phyloP scores from a whole-genome alignment of 2,329 filamentous ascomycete species.

The Corniculantispora saksenae region DNA sequence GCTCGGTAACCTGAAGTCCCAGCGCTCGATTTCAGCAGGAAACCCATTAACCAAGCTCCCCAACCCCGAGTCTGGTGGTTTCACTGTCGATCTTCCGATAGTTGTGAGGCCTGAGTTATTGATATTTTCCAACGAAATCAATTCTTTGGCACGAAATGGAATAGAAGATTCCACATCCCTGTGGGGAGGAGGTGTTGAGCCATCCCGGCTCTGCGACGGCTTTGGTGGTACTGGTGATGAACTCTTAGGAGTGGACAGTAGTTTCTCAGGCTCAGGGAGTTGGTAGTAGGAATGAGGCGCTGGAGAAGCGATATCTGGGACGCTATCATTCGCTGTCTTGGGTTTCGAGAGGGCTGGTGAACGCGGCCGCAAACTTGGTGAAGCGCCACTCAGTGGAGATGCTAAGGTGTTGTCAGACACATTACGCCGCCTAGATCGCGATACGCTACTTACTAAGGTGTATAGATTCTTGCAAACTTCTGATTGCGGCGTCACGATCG shows the following conservation, averaged over 20 bases:
- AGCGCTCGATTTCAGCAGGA: neutral
- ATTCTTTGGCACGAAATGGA: neutral
- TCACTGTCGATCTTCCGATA: neutral
- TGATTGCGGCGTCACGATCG: neutral
- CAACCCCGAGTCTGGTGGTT: neutral
- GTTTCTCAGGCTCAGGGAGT: neutral
- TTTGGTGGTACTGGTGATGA: too few relatives aligned
- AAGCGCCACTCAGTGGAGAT: neutral
- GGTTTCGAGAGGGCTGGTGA: neutral
- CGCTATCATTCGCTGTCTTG: neutral
- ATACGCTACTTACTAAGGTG: neutral
- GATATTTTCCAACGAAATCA: neutral
- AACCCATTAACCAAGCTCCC: neutral
- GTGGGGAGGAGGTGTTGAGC: neutral
- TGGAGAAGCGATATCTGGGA: neutral
- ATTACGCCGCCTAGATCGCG: neutral
- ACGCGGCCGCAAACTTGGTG: neutral
- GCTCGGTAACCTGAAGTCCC: neutral
- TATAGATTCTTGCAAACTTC: neutral
- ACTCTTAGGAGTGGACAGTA: neutral
- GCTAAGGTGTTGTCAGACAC: neutral
- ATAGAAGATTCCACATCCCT: neutral
- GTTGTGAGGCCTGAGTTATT: too few relatives aligned
- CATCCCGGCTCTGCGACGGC: neutral
- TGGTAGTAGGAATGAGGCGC: neutral